phyloP scores from a whole-genome alignment of 2,329 filamentous ascomycete genomes.

The Cladosporium sp. region DNA sequence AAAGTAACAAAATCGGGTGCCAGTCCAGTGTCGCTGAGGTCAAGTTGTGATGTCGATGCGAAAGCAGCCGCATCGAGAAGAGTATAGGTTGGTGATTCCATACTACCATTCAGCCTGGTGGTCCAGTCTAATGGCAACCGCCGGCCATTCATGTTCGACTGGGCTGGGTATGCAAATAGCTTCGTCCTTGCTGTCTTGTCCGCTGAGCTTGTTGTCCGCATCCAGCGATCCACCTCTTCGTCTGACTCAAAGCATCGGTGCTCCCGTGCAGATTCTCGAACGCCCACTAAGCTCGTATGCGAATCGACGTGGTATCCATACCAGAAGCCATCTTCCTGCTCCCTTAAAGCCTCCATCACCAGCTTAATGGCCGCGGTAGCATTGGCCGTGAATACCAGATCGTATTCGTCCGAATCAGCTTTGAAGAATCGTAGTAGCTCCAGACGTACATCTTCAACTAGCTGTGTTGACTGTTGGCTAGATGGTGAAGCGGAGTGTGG shows the following conservation, averaged over 20 bases:
- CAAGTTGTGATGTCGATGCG: slow-evolving; percentile 70
- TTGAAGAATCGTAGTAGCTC: slow-evolving; percentile 72
- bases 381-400: slow-evolving; percentile 87
- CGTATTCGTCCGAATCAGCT: slow-evolving; percentile 75
- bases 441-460: slow-evolving; percentile 68
- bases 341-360: slow-evolving; percentile 71
- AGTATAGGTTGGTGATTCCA: slow-evolving; percentile 49
- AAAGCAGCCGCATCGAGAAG: slow-evolving; percentile 81
- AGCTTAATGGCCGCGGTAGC: slow-evolving; percentile 88
- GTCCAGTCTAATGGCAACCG: slow-evolving; percentile 69
- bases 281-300: slow-evolving; percentile 83
- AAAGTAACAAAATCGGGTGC: slow-evolving; percentile 82
- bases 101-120: background rate
- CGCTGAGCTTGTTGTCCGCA: slow-evolving; percentile 33
- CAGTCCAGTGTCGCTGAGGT: slow-evolving; percentile 57
- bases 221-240: slow-evolving; percentile 61
- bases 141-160: slow-evolving; percentile 87
- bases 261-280: slow-evolving; percentile 58
- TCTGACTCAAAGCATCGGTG: slow-evolving; percentile 66
- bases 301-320: slow-evolving; percentile 80
- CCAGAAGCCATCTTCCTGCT: slow-evolving; percentile 64
- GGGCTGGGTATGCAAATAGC: slow-evolving; percentile 79
- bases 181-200: slow-evolving; percentile 29
- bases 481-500: slow-evolving; percentile 84
- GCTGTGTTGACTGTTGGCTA: slow-evolving; percentile 66